Percentiles rank a stretch among this genome's conserved stretches.
phyloP scores from a whole-genome alignment of 768 basidiomycete genomes.

The Pulveroboletus sp. region DNA sequence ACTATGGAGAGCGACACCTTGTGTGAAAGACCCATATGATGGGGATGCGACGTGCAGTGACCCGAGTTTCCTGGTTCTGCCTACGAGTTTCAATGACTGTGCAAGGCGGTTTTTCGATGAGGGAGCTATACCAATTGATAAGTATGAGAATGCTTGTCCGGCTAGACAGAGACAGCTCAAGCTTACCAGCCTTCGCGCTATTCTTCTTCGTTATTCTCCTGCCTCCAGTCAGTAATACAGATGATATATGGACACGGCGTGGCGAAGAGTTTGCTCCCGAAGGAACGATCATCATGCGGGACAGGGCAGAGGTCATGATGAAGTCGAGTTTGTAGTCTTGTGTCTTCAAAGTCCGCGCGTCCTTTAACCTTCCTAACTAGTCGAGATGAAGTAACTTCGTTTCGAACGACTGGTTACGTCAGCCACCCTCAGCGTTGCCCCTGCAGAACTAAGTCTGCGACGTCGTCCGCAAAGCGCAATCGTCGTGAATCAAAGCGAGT shows the following conservation, averaged over 20 bases:
- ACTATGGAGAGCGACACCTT: slow-evolving; percentile 18
- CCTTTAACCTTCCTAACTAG: slow-evolving; percentile 8
- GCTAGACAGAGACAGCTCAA: background rate
- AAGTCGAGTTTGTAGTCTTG: background rate
- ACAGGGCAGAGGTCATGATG: slow-evolving; percentile 3
- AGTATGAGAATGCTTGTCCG: background rate
- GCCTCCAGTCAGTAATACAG: slow-evolving; percentile 5
- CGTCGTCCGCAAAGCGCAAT: too few species aligned
- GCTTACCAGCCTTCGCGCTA: slow-evolving; percentile 13
- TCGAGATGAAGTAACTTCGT: slow-evolving; percentile 1
- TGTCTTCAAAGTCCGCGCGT: slow-evolving; percentile 13
- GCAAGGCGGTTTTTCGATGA: slow-evolving; percentile 26
- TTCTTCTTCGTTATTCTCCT: slow-evolving; percentile 13
- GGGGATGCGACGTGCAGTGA: slow-evolving; percentile 22
- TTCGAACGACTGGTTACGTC: background rate
- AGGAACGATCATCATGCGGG: slow-evolving; percentile 3
- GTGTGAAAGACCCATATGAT: slow-evolving; percentile 13
- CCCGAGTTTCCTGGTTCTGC: slow-evolving; percentile 24
- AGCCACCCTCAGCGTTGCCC: background rate
- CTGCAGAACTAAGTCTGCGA: too few species aligned
- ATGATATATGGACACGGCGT: slow-evolving; percentile 10
- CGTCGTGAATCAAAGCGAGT: too few species aligned
- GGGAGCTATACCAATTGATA: slow-evolving; percentile 9
- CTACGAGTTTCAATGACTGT: slow-evolving; percentile 25
- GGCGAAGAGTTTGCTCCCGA: background rate